Evolutionary conservation across 345 rosid species (phyloP).

Genomic region (Hibiscus mutabilis): DNA sequence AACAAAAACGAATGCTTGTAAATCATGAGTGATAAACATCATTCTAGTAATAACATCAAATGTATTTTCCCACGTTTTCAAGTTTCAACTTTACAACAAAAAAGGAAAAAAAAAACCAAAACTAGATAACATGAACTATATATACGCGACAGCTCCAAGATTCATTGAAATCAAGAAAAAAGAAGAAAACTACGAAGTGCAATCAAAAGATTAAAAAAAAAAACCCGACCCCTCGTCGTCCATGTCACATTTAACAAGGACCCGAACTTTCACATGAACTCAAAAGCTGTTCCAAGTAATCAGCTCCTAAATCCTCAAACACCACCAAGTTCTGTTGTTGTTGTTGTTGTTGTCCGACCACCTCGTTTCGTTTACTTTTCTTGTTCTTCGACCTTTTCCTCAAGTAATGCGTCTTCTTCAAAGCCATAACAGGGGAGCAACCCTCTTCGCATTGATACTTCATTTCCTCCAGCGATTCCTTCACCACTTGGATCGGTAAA

Average conservation of each 20-base stretch:
- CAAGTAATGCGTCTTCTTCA: constrained; percentile 49
- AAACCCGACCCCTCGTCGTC: neutral
- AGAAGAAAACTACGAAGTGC: neutral
- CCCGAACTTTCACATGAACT: constrained; percentile 31
- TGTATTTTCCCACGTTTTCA: neutral
- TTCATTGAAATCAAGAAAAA: neutral
- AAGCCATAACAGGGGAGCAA: constrained; percentile 59
- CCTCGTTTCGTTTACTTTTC: constrained; percentile 19
- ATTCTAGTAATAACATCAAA: neutral
- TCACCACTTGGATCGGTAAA: constrained; percentile 46
- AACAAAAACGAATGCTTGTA: neutral
- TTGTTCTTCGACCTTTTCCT: constrained; percentile 31
- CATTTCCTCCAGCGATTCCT: constrained; percentile 45
- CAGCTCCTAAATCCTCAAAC: constrained; percentile 65
- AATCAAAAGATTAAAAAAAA: neutral
- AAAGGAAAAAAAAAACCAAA: neutral
- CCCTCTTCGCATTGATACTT: constrained; percentile 42
- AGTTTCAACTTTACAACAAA: neutral
- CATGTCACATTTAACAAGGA: neutral
- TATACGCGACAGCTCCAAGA: neutral
- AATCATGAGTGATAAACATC: no score
- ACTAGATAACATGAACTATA: neutral
- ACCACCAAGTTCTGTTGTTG: constrained; percentile 37
- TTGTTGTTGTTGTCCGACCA: neutral
- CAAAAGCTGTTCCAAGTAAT: constrained; percentile 60